These are phyloP conservation scores for sweet orange (Citrus sinensis) DNA, from an alignment of 345 rosid genomes.

Conservation along the genomic window DVS_A1.0 CM039163.1:602001-602500, in stretches of 20 bases:
- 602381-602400: conserved; percentile 50
- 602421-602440: conserved; percentile 45
- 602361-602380: conserved; percentile 31
- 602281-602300: conserved; percentile 40
- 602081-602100: conserved; percentile 33
- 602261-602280: conserved; percentile 42
- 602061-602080: conserved; percentile 35
- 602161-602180: conserved; percentile 34
- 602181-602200: conserved; percentile 40
- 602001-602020: conserved; percentile 38
- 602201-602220: conserved; percentile 34
- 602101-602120: conserved; percentile 37
- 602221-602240: conserved; percentile 33
- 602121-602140: conserved; percentile 19
- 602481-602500: conserved; percentile 45
- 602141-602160: conserved; percentile 34
- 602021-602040: conserved; percentile 28
- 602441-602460: conserved; percentile 64
- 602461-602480: conserved; percentile 80
- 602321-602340: conserved; percentile 58
- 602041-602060: conserved; percentile 43
- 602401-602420: conserved; percentile 49
- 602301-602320: conserved; percentile 42
- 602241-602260: conserved; percentile 43
- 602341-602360: conserved; percentile 54